Evolutionary conservation across 148 eudicot genomes (phyloP), one percentile per base, ranked within the genome.

Genomic region (Cornus suecica): DNA sequence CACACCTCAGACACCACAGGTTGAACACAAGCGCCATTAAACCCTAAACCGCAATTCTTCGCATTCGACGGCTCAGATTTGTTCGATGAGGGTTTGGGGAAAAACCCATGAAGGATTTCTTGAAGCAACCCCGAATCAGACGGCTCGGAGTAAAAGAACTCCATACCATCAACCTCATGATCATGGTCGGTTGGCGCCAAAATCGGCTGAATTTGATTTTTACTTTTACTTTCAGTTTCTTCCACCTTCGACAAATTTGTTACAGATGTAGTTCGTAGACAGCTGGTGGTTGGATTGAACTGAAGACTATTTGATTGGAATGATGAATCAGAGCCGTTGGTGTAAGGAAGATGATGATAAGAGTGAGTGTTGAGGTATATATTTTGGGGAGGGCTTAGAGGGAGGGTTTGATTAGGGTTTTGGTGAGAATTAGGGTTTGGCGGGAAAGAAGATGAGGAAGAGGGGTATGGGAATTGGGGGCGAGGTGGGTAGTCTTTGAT

Each of bases 121-220:
- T 87, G 78, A 32, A 89, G 51, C 23, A 87, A 61, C 4, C 93
- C 93, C 1, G 93, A 87, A 79, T 82, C 80, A 3, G 84, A 69
- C 45, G 79, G 80, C 71, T 89, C 90, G 0, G 86, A 80, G 1
- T 66, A 52, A 34, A 82, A 87, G 74, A 82, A 81, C 10, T 84
- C 84, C 81, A 77, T 78, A 8, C 71, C 79, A 32, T 73, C 81
- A 26, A 20, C 29, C 0, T 69, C 30, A 27, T 69, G 30, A 27
- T 34, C 68, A 9, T 48, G 54, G 18, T 48, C 18, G 10, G 52
- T 45, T 1, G 27, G 5, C 20, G 37, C 4, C 7, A 32, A 32
- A 32, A n/a, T n/a, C n/a, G n/a, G n/a, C n/a, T n/a, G n/a, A n/a
- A n/a, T n/a, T n/a, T n/a, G n/a, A n/a, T n/a, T n/a, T n/a, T n/a